These are phyloP conservation scores for Cercospora brassicicola DNA, from an alignment of 2,329 filamentous ascomycete species.

Conservation along the genomic window DNA sequence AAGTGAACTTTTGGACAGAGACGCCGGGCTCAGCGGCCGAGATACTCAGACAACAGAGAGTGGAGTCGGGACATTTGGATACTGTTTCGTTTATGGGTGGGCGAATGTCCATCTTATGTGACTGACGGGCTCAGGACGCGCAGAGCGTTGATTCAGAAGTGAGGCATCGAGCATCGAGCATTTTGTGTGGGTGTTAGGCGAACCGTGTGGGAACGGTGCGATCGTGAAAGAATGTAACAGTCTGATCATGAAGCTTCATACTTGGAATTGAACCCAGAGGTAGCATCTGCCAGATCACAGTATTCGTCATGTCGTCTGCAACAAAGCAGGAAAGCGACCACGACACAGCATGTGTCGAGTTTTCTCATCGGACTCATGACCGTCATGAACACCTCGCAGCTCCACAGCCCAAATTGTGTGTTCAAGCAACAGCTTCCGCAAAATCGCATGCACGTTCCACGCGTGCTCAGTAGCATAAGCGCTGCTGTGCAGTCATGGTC, in stretches of 20 bases:
- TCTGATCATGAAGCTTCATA: background rate
- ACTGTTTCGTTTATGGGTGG: background rate
- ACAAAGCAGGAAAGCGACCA: background rate
- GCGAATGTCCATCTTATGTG: background rate
- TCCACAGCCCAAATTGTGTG: background rate
- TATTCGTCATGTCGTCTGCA: background rate
- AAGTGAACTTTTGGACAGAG: constrained; percentile 11
- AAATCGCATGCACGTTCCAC: background rate
- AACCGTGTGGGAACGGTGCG: background rate
- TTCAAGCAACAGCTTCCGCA: background rate
- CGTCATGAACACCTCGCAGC: background rate
- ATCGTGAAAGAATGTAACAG: background rate
- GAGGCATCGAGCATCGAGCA: background rate
- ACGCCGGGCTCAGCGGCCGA: background rate
- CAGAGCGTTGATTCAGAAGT: background rate
- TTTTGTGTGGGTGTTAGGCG: background rate
- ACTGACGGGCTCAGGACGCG: background rate
- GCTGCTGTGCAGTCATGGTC: background rate
- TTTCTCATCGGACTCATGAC: background rate
- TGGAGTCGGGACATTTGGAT: background rate
- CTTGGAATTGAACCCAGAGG: background rate
- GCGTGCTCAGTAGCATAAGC: background rate
- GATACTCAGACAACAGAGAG: background rate
- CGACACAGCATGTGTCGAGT: background rate
- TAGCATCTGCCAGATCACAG: background rate